These are phyloP conservation scores for Saccharomycopsis oosterbeekiorum DNA, from an alignment of 805 yeast genomes.

Conservation along the genomic window DNA sequence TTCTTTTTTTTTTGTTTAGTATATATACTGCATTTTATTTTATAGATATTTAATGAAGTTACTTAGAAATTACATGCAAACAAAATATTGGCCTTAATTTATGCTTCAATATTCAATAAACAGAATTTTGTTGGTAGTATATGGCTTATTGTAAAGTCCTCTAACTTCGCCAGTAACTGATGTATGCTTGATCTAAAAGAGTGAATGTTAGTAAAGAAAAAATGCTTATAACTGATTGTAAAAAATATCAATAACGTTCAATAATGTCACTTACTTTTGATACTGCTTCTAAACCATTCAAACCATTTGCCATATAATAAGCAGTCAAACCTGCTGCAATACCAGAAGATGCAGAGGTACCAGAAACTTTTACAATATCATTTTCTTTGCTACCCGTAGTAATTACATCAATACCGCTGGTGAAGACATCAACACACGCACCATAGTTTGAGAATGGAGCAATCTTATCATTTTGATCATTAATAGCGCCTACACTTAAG, in stretches of 20 bases:
- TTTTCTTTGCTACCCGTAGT: slow-evolving; percentile 30
- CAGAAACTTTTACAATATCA: slow-evolving; percentile 29
- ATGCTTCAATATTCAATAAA: background rate
- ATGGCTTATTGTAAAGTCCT: slow-evolving; percentile 9
- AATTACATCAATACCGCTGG: slow-evolving; percentile 38
- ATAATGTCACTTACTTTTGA: slow-evolving; percentile 22
- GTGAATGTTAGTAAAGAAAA: background rate
- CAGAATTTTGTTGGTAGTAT: slow-evolving; percentile 9
- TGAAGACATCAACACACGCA: slow-evolving; percentile 41
- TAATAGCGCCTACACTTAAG: slow-evolving; percentile 34
- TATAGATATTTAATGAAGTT: background rate
- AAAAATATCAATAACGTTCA: background rate
- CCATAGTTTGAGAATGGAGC: slow-evolving; percentile 39
- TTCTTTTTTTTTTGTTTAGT: background rate
- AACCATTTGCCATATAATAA: slow-evolving; percentile 34
- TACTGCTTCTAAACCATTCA: slow-evolving; percentile 28
- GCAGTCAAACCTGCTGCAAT: slow-evolving; percentile 37
- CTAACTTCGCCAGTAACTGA: background rate
- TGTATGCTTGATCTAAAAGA: slow-evolving; percentile 3
- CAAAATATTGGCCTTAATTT: background rate
- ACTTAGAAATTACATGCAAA: background rate
- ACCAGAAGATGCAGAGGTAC: slow-evolving; percentile 43
- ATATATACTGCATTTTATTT: background rate
- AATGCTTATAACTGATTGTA: background rate
- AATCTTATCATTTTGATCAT: slow-evolving; percentile 26